phyloP scores from a whole-genome alignment of 2,329 filamentous ascomycete genomes.

The Xylaria sp. region DNA sequence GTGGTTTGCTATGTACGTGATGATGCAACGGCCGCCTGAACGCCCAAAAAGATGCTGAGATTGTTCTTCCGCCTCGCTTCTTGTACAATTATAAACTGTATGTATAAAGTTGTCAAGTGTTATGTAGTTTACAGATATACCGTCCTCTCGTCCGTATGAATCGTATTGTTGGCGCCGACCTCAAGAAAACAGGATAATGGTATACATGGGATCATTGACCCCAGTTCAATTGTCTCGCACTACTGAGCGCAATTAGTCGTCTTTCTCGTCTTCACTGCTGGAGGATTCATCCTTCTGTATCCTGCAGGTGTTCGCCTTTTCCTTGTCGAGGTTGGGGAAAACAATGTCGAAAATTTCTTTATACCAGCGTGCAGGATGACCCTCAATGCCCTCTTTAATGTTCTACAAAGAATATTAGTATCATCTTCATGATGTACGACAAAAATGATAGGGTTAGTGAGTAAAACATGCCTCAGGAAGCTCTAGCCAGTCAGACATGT shows the following conservation, averaged over 20 bases:
- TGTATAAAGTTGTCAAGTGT: slow-evolving; percentile 7
- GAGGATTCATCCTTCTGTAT: slow-evolving; percentile 53
- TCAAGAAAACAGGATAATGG: slow-evolving; percentile 12
- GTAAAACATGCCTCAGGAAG: slow-evolving; percentile 81
- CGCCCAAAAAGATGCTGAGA: slow-evolving; percentile 26
- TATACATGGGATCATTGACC: slow-evolving; percentile 22
- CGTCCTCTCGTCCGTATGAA: slow-evolving; percentile 5
- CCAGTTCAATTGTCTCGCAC: slow-evolving; percentile 26
- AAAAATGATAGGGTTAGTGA: slow-evolving; percentile 7
- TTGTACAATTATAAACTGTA: slow-evolving; percentile 19
- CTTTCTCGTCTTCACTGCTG: slow-evolving; percentile 46
- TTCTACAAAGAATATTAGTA: slow-evolving; percentile 64
- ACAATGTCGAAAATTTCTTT: slow-evolving; percentile 89
- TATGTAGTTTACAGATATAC: slow-evolving; percentile 29
- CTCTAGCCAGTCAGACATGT: slow-evolving; percentile 96
- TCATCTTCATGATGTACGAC: slow-evolving; percentile 5
- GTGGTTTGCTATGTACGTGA: slow-evolving; percentile 1
- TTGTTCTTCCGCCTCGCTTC: slow-evolving; percentile 4
- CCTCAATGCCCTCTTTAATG: slow-evolving; percentile 95
- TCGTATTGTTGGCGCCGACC: background rate
- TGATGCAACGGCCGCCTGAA: slow-evolving; percentile 28
- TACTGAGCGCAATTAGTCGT: slow-evolving; percentile 32
- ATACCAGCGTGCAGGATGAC: slow-evolving; percentile 92
- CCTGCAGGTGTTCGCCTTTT: slow-evolving; percentile 77
- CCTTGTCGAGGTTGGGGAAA: slow-evolving; percentile 79